Evolutionary conservation across 176 grass and related monocot species (phyloP), one percentile per base, ranked within the genome.

Genomic region (Triticum monococcum): DNA sequence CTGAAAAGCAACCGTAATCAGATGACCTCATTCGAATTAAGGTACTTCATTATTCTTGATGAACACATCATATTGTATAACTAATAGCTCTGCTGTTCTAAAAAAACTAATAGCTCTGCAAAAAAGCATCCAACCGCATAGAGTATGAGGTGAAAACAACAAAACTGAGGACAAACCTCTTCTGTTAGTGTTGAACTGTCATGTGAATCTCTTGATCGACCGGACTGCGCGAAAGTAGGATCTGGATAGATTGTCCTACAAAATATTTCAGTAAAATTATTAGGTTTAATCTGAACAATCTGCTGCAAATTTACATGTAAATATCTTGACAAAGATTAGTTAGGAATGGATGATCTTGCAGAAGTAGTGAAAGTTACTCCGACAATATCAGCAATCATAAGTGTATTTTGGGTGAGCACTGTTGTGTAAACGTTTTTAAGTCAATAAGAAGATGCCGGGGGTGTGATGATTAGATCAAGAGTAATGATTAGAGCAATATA

Each of bases 101-200:
- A 30, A 30, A 30, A 30, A 40, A 76, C 28, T 3, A 71, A 61
- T 36, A 59, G 9, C 46, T 68, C 22, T 35, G 13, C 14, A 41
- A 2, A 83, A 64, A 79, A 83, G 1, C 10, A 10, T 40, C 20
- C 24, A 86, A 61, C 17, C 16, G 77, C 18, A 72, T 37, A 78
- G 75, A 30, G 57, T 22, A 75, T 52, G 45, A 43, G 18, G 48
- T 16, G 16, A 60, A 67, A 66, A 41, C 54, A 16, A 43, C 41
- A 82, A 80, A 68, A 79, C 37, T 52, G 5, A 91, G n/a, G 16
- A 76, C 64, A 20, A 45, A 98, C 97, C 92, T 98, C 88, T 86
- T 96, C 97, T 80, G 89, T 90, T 81, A 98, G 25, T 41, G 92
- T 89, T 84, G 88, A 92, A 71, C 91, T 91, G 43, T 92, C 86